Base-by-base conservation (phyloP, 176 grass and related monocot species). In the Avena sativa region DNA sequence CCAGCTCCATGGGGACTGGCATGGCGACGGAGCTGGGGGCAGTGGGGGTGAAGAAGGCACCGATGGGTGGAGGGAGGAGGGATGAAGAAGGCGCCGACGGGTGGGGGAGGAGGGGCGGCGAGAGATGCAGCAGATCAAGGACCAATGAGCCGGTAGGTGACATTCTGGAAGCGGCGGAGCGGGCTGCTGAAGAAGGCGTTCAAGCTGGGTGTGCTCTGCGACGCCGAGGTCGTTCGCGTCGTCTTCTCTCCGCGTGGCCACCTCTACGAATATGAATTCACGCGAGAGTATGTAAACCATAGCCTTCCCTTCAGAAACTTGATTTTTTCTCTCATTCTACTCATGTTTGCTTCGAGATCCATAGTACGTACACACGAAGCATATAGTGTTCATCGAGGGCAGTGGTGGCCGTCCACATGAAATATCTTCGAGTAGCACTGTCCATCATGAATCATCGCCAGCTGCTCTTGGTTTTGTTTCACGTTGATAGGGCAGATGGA, bases 181-280 rank as follows among this genome's bases (percentile, higher is more conserved):
- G 94, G 94, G 21, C 90, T 97, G 4, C 48, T 97, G 21, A 97
- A 97, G 90, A 97, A 97, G 90, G 94, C 94, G 6, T 92, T 85
- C 78, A 92, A 97, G 92, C 90, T 97, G 28, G 92, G 92, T 13
- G 88, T 96, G 68, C 87, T 97, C 65, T 97, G 94, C 84, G 94
- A 94, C 82, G 94, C 92, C 36, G 94, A 97, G 92, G 92, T 97
- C 64, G 94, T 83, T 0, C 90, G 94, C 86, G 68, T 97, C 72
- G 87, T 97, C 90, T 92, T 97, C 92, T 97, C 94, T 13, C 52
- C 82, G 1, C 85, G 92, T 72, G 90, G 87, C 59, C 88, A 86
- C 85, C 90, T 94, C 87, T 94, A 83, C 75, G 85, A 94, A 81
- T 94, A 88, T 90, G 86, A 90, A 13, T 90, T 87, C 9, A 83